Percentiles rank a stretch among this genome's conserved stretches.
phyloP scores from a whole-genome alignment of 2,329 filamentous ascomycete genomes.

The Trichophyton mentagrophytes region DNA sequence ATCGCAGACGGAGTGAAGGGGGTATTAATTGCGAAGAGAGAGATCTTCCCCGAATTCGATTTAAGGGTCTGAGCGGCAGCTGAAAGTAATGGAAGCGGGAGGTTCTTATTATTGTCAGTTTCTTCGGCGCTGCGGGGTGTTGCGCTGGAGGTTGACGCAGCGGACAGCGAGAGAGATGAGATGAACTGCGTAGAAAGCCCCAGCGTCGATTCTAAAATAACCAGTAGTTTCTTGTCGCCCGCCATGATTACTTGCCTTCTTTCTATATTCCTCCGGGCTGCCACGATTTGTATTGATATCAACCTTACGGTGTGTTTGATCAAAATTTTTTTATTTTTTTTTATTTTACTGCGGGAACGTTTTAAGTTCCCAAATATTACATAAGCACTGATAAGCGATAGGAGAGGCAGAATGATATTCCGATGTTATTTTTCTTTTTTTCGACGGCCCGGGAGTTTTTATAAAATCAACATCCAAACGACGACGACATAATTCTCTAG shows the following conservation, averaged over 20 bases:
- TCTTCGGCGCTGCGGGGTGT: constrained; percentile 8
- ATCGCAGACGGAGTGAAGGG: constrained; percentile 75
- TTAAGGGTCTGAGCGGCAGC: constrained; percentile 61
- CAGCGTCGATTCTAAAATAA: constrained; percentile 23
- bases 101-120: constrained; percentile 15
- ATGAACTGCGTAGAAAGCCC: constrained; percentile 31
- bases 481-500: not conserved
- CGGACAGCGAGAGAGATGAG: constrained; percentile 22
- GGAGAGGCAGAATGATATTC: too few species aligned
- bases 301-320: too few species aligned
- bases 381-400: too few species aligned
- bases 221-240: constrained; percentile 17
- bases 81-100: constrained; percentile 53
- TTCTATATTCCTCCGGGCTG: not conserved
- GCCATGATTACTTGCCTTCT: not conserved
- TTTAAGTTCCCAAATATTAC: not conserved
- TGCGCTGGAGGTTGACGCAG: constrained; percentile 3
- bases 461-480: constrained; percentile 15
- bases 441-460: too few species aligned
- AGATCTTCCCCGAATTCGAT: constrained; percentile 77
- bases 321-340: not conserved
- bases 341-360: not conserved
- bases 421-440: too few species aligned
- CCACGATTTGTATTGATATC: too few species aligned
- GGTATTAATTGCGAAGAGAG: constrained; percentile 70